Evolutionary conservation across 176 grass and related monocot species (phyloP).

Genomic region (Carex pumila): DNA sequence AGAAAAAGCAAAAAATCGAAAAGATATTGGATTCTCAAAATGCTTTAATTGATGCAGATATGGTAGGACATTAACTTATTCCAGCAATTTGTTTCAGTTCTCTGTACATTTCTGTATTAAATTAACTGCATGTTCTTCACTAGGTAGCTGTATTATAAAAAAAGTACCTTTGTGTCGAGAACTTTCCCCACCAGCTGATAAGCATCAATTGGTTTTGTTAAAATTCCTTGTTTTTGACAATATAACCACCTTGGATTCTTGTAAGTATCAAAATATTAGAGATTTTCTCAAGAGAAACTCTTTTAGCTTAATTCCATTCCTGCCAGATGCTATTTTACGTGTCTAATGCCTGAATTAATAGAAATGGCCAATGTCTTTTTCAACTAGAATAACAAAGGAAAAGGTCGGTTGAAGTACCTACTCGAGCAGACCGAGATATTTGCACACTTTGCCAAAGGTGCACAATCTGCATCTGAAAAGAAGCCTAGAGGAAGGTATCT

Average conservation of each 20-base stretch:
- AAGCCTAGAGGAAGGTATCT: conserved; percentile 66
- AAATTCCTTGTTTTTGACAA: neutral
- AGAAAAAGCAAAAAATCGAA: conserved; percentile 75
- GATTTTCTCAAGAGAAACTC: neutral
- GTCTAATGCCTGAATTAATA: neutral
- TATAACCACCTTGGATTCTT: neutral
- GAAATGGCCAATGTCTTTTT: neutral
- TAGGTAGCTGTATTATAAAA: too few relatives aligned
- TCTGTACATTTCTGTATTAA: neutral
- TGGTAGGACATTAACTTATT: conserved; percentile 32
- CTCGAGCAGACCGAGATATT: conserved; percentile 95
- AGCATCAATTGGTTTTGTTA: neutral
- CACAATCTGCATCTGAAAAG: conserved; percentile 56
- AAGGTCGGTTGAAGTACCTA: conserved; percentile 79
- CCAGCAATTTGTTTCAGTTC: neutral
- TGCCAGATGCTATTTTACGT: neutral
- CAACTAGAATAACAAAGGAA: conserved; percentile 76
- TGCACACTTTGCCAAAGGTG: conserved; percentile 85
- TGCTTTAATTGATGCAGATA: conserved; percentile 81
- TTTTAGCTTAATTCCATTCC: neutral
- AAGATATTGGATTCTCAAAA: conserved; percentile 73
- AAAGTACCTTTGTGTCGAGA: neutral
- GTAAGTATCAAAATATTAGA: neutral
- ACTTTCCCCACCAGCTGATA: neutral
- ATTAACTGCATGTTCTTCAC: neutral